Evolutionary conservation across 148 eudicot species (phyloP).

Genomic region (Diospyros lotus): DNA sequence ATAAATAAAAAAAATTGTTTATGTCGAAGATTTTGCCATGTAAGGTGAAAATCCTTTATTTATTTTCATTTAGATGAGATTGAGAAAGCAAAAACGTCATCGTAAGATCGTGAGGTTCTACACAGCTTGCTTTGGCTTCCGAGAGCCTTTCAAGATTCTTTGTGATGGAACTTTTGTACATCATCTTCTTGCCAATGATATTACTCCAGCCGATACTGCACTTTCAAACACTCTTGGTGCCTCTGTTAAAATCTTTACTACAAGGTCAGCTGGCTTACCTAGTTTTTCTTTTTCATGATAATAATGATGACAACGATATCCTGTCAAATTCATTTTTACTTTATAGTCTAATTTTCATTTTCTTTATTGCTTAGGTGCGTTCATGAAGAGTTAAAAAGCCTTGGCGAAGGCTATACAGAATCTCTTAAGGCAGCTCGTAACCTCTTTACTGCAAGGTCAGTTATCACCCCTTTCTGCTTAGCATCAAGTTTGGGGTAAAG

Average conservation of each 20-base stretch:
- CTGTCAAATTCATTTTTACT: not conserved
- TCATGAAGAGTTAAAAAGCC: slow-evolving; percentile 67
- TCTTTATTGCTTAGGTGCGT: slow-evolving; percentile 52
- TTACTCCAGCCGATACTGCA: slow-evolving; percentile 56
- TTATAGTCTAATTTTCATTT: not conserved
- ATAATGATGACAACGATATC: not conserved
- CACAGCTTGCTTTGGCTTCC: slow-evolving; percentile 75
- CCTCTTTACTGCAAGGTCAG: slow-evolving; percentile 68
- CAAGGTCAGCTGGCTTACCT: slow-evolving; percentile 36
- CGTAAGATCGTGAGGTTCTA: slow-evolving; percentile 58
- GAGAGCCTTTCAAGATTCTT: slow-evolving; percentile 82
- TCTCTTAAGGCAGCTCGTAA: slow-evolving; percentile 54
- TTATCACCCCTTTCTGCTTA: not conserved
- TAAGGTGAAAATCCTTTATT: not conserved
- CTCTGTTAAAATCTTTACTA: slow-evolving; percentile 70
- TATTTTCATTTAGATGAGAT: slow-evolving; percentile 45
- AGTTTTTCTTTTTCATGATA: not conserved
- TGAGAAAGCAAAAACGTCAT: slow-evolving; percentile 80
- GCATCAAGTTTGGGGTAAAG: not conserved
- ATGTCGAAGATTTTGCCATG: too few species aligned
- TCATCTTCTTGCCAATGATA: slow-evolving; percentile 51
- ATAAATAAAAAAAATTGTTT: too few species aligned
- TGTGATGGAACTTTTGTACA: slow-evolving; percentile 90
- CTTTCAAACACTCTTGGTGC: slow-evolving; percentile 49
- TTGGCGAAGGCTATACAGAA: slow-evolving; percentile 49